Percentiles rank a stretch among this genome's conserved stretches.
Evolutionary conservation across 192 early-diverging fungal species (phyloP).

Genomic region (Coemansia asiatica): DNA sequence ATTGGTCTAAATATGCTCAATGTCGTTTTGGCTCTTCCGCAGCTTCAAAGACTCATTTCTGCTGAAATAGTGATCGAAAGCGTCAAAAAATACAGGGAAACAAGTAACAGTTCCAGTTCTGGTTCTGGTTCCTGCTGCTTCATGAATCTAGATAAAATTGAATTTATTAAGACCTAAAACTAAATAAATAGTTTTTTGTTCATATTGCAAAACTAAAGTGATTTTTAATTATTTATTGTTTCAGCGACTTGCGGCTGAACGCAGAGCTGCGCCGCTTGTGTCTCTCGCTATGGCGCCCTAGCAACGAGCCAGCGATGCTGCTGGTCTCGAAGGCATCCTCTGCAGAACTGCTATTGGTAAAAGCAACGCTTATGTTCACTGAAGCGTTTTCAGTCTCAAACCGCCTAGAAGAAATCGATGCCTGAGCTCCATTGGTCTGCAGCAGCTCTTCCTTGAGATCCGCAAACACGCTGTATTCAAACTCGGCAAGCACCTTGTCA

Average conservation of each 20-base stretch:
- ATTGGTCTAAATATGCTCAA: neutral
- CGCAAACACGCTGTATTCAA: constrained; percentile 26
- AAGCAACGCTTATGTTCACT: constrained; percentile 23
- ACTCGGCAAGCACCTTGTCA: constrained; percentile 44
- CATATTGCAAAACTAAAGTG: neutral
- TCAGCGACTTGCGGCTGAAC: constrained; percentile 49
- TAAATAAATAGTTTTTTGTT: no score
- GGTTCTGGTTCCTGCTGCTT: neutral
- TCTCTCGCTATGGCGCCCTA: constrained; percentile 26
- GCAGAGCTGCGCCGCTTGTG: constrained; percentile 44
- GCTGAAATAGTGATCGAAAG: neutral
- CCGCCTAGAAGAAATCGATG: neutral
- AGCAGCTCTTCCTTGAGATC: constrained; percentile 40
- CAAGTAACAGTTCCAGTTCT: neutral
- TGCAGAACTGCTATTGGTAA: constrained; percentile 11
- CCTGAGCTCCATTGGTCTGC: constrained; percentile 17
- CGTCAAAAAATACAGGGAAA: neutral
- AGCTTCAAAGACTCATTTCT: neutral
- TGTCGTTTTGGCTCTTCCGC: neutral
- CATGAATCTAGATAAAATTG: neutral
- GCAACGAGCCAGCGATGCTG: constrained; percentile 35
- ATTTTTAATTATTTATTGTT: constrained; percentile 6
- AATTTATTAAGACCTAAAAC: neutral
- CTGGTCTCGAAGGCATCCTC: constrained; percentile 23
- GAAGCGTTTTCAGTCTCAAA: constrained; percentile 21